A percentile compares a stretch with the other conserved stretches of the same genome.
phyloP scores from a whole-genome alignment of 208 protist species.

The Acanthamoeba royreba region DNA sequence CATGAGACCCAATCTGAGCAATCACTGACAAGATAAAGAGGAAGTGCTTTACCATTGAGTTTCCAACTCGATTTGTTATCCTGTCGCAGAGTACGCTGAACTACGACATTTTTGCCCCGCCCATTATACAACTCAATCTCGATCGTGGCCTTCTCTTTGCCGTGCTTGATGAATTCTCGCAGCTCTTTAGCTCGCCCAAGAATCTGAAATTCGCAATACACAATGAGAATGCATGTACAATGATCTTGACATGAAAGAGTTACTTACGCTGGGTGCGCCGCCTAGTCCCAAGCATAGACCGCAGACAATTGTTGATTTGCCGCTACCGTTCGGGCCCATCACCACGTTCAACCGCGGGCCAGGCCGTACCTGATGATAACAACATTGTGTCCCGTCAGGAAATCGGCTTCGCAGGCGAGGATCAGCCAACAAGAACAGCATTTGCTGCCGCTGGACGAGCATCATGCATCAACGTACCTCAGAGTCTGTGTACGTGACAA shows the following conservation, averaged over 20 bases:
- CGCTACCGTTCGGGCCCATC: constrained; percentile 81
- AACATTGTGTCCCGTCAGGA: not conserved
- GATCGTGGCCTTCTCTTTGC: constrained; percentile 51
- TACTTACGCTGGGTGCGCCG: constrained; percentile 58
- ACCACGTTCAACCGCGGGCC: constrained; percentile 82
- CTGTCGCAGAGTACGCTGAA: not conserved
- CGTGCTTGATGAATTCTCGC: constrained; percentile 71
- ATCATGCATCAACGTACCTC: not conserved
- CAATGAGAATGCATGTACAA: not conserved
- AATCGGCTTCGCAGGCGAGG: too few species aligned
- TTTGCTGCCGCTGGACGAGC: not conserved
- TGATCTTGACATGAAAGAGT: not conserved
- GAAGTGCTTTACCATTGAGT: not conserved
- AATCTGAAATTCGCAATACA: constrained; percentile 10
- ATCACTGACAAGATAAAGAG: not conserved
- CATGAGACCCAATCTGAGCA: not conserved
- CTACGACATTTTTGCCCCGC: not conserved
- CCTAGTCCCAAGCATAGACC: constrained; percentile 80
- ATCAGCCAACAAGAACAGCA: too few species aligned
- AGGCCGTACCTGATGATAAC: constrained; percentile 58
- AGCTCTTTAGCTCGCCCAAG: constrained; percentile 70
- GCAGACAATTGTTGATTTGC: constrained; percentile 82
- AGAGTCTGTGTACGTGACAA: constrained; percentile 80
- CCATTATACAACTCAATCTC: constrained; percentile 73
- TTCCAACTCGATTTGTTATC: constrained; percentile 35